phyloP scores from a whole-genome alignment of 768 basidiomycete species.

The Neoboletus brunneissimus region DNA sequence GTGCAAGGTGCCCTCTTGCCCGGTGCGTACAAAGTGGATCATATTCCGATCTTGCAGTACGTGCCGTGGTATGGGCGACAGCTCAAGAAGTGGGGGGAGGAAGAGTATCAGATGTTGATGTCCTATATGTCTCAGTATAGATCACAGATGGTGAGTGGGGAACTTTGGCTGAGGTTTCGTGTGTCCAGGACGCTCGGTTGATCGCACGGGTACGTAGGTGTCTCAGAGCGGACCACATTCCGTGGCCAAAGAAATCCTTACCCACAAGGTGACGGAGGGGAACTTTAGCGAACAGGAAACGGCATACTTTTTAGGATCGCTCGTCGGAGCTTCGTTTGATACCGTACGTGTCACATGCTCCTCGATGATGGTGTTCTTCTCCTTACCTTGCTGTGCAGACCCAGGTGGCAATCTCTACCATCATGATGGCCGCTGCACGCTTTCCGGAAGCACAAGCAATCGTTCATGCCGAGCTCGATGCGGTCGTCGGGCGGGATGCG shows the following conservation, averaged over 20 bases:
- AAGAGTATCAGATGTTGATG: constrained; percentile 52
- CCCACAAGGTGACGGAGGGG: constrained; percentile 43
- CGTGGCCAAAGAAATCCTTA: constrained; percentile 54
- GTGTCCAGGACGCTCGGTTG: not conserved
- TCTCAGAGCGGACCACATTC: constrained; percentile 21
- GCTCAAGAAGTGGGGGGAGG: constrained; percentile 50
- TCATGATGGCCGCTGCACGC: constrained; percentile 39
- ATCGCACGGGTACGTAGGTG: constrained; percentile 2
- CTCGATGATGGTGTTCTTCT: not conserved
- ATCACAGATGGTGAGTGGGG: constrained; percentile 37
- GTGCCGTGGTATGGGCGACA: constrained; percentile 63
- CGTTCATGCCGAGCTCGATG: constrained; percentile 39
- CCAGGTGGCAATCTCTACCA: constrained; percentile 25
- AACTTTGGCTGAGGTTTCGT: too few relatives aligned
- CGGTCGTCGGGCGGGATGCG: constrained; percentile 35
- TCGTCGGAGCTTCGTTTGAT: constrained; percentile 61
- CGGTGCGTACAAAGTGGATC: constrained; percentile 35
- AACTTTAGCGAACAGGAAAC: constrained; percentile 50
- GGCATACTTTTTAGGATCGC: constrained; percentile 57
- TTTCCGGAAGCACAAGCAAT: constrained; percentile 33
- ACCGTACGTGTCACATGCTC: constrained; percentile 32
- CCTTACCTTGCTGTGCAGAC: constrained; percentile 14
- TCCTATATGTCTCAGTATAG: constrained; percentile 45
- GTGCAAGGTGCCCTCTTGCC: constrained; percentile 32
- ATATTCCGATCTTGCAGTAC: constrained; percentile 38